Conservation (phyloP, 495 filamentous ascomycete genomes). For the Penicillium herquei region DNA sequence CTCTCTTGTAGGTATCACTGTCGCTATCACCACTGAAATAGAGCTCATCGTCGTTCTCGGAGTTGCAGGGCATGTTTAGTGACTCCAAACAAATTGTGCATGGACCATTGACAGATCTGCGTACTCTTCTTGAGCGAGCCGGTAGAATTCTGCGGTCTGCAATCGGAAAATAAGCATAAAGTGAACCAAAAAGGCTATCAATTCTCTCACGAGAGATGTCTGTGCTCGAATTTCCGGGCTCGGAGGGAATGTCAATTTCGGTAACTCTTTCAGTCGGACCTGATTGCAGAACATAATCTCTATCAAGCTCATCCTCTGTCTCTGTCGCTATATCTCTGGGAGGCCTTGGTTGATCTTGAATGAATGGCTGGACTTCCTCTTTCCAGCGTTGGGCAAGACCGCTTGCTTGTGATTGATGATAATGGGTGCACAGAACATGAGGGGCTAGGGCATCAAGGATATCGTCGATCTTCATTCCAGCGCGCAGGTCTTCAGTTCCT, state of each 20-base stretch:
- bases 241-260: no score
- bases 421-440: not conserved
- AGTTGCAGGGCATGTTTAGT: not conserved
- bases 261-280: no score
- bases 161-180: not conserved
- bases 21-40: not conserved
- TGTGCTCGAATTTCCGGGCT: no score
- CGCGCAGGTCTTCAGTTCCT: not conserved
- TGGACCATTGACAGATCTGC: not conserved
- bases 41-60: no score
- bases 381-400: not conserved
- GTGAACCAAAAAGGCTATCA: no score
- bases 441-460: not conserved
- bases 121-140: not conserved
- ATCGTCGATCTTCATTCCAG: not conserved
- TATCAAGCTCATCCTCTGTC: not conserved
- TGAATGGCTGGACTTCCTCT: not conserved
- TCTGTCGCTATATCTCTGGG: not conserved
- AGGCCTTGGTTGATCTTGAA: not conserved
- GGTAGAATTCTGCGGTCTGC: not conserved
- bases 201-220: no score
- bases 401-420: not conserved
- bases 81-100: not conserved
- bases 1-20: not conserved
- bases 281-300: no score